Evolutionary conservation across 106 monocot species (phyloP).

Genomic region (Ottelia alismoides): DNA sequence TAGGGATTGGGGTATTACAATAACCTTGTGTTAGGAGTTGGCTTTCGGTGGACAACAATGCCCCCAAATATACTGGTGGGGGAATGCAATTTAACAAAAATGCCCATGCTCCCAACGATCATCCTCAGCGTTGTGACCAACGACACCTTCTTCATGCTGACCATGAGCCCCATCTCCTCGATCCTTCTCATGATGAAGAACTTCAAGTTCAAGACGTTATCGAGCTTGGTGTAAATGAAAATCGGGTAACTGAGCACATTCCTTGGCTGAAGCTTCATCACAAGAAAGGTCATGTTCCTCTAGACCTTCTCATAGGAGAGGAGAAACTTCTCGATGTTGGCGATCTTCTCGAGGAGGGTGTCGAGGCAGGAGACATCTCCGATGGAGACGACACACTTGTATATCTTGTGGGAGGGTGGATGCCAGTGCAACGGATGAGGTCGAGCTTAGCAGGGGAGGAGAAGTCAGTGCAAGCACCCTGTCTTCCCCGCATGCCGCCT

Average conservation of each 20-base stretch:
- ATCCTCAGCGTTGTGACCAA: slow-evolving; percentile 10
- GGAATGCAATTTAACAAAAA: too few species aligned
- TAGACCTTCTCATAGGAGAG: slow-evolving; percentile 14
- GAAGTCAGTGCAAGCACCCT: slow-evolving; percentile 11
- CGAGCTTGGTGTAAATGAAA: slow-evolving; percentile 15
- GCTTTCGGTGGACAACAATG: too few species aligned
- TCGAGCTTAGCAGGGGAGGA: slow-evolving; percentile 15
- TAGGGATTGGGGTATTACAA: too few species aligned
- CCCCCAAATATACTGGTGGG: too few species aligned
- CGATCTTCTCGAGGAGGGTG: slow-evolving; percentile 11
- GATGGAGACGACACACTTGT: slow-evolving; percentile 25
- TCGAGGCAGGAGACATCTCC: slow-evolving; percentile 19
- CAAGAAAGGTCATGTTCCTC: too few species aligned
- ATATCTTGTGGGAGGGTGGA: slow-evolving; percentile 7
- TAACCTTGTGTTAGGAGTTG: too few species aligned
- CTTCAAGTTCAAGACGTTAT: slow-evolving; percentile 11
- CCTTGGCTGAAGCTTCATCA: slow-evolving; percentile 6
- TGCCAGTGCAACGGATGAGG: slow-evolving; percentile 12
- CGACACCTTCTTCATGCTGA: not conserved
- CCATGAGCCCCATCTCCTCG: slow-evolving; percentile 6
- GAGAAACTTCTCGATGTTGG: slow-evolving; percentile 19
- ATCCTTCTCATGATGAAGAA: slow-evolving; percentile 5
- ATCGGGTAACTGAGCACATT: slow-evolving; percentile 5
- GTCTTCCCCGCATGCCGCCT: too few species aligned
- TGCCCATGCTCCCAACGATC: too few species aligned